These are phyloP conservation scores for Botrytis tulipae DNA, from an alignment of 2,329 filamentous ascomycete genomes.

Conservation along the genomic window DNA sequence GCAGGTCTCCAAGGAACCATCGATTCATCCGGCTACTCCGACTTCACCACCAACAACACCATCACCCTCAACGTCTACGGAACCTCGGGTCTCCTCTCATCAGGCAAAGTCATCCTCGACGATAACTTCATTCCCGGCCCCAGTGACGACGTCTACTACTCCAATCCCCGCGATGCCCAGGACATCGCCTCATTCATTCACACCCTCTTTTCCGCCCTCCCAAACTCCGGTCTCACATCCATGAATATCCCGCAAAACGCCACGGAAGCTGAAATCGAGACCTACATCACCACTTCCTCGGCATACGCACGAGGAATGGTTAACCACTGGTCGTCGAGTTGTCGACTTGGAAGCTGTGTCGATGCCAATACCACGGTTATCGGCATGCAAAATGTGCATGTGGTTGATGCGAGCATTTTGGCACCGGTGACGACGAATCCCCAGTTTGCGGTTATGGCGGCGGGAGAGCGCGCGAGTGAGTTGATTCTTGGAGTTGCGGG, in stretches of 20 bases:
- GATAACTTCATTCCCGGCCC: constrained; percentile 45
- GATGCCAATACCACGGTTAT: constrained; percentile 48
- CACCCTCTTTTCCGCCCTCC: constrained; percentile 49
- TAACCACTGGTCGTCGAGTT: constrained; percentile 54
- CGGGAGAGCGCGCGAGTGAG: constrained; percentile 51
- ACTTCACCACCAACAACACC: constrained; percentile 44
- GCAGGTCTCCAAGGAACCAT: constrained; percentile 54
- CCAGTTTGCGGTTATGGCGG: constrained; percentile 54
- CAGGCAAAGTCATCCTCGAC: constrained; percentile 48
- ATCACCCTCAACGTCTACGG: constrained; percentile 58
- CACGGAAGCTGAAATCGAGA: constrained; percentile 48
- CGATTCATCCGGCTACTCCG: constrained; percentile 46
- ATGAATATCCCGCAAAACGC: constrained; percentile 49
- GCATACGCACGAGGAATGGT: constrained; percentile 50
- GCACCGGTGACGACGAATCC: constrained; percentile 53
- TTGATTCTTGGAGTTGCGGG: constrained; percentile 41
- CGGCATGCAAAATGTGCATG: constrained; percentile 50
- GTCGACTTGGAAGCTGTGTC: constrained; percentile 50
- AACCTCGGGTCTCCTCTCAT: constrained; percentile 52
- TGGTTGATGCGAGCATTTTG: constrained; percentile 51
- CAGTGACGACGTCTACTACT: constrained; percentile 47
- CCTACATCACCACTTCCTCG: constrained; percentile 50
- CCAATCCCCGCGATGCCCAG: constrained; percentile 47
- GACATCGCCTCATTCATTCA: constrained; percentile 52
- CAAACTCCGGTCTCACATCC: constrained; percentile 44